Base-by-base conservation (phyloP, 1,139 yeast species). In the Suhomyces terraborum region DNA sequence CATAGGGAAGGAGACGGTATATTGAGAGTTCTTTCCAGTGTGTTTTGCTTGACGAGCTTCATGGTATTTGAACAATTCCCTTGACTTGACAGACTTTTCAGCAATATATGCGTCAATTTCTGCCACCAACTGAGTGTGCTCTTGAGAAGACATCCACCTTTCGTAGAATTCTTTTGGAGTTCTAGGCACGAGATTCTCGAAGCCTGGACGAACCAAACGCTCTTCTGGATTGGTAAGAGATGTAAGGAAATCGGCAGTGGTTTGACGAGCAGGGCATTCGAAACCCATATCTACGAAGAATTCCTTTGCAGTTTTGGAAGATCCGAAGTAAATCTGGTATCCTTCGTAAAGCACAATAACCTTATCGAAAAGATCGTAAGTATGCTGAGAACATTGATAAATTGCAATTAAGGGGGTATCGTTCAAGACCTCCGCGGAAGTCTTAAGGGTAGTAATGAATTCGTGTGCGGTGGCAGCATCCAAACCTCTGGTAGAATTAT, bases 91-190 rank as follows among this genome's bases (percentile, higher is more conserved):
- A 32, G 57, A 54, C 26, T 52, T 45, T 13, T 49, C 35, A 4
- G 40, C 48, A 20, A 67, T 48, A 47, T 69, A 61, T 2, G 52
- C 50, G 37, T 72, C 76, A 36, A 71, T 67, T 9, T 61, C 63
- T 6, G 48, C 26, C 6, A 53, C 36, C 42, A 73, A 57, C 3
- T 58, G 56, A 7, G 58, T 49, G 53, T 71, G 79, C 39, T 80
- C 78, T 1, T 69, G 67, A 2, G 91, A 82, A n/a, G 67, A 62
- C 46, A 66, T 66, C 94, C 94, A 86, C 54, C 73, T 72, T 2
- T 62, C 63, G 47, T 80, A 84, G 54, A 86, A 86, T 54, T 87
- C 94, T 35, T 67, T 72, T 1, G 91, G 77, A 3, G 87, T 80
- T 46, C 75, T 67, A 25, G 95, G 95, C 22, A 82, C 89, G 43